A percentile compares a stretch with the other conserved stretches of the same genome.
Evolutionary conservation across 1,139 yeast species (phyloP).

Genomic region (Candida dubliniensis): DNA sequence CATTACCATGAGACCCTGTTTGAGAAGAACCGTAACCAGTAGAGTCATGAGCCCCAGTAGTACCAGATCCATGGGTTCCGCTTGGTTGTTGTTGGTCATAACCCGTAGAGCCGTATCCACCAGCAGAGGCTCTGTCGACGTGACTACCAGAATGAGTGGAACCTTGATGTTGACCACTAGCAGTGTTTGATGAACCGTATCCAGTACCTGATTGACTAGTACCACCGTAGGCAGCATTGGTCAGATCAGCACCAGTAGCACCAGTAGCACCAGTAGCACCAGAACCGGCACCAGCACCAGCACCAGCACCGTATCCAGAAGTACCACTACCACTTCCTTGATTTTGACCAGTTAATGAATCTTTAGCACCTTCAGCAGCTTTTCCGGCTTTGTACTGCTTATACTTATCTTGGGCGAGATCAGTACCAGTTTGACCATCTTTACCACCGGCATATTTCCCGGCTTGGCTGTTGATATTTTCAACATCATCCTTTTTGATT

Average conservation of each 20-base stretch:
- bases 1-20: not conserved
- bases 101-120: constrained; percentile 7
- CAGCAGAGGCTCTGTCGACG: constrained; percentile 8
- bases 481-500: constrained; percentile 11
- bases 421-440: constrained; percentile 15
- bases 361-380: not conserved
- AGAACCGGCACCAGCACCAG: not conserved
- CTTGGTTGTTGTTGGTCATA: not conserved
- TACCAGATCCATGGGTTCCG: not conserved
- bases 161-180: constrained; percentile 4
- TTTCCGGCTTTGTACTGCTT: constrained; percentile 7
- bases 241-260: constrained; percentile 5
- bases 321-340: not conserved
- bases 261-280: constrained; percentile 6
- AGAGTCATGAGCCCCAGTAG: constrained; percentile 6
- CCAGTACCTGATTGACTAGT: constrained; percentile 2
- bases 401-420: constrained; percentile 13
- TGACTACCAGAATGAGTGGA: constrained; percentile 4
- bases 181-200: constrained; percentile 2
- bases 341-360: not conserved
- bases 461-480: constrained; percentile 12
- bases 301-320: constrained; percentile 1
- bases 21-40: constrained; percentile 6
- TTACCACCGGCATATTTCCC: constrained; percentile 13
- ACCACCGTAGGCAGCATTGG: constrained; percentile 4